Conservation (phyloP, 129 eudicot genomes). For the Artemisia argyi region DNA sequence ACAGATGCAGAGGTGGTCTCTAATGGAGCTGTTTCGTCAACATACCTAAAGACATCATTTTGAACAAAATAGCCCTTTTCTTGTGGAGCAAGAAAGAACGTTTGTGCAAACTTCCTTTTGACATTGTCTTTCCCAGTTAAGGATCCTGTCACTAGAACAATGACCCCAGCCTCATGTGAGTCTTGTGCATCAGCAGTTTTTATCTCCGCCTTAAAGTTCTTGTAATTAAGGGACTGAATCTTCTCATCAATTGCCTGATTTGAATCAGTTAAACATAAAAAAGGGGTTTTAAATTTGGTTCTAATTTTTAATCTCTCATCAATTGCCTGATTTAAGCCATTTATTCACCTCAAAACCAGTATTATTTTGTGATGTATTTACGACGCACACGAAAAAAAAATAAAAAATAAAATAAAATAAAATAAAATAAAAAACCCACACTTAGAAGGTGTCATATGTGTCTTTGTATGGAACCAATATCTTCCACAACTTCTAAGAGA, state of each 20-base stretch:
- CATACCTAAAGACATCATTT: conserved; percentile 75
- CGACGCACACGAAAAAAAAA: neutral
- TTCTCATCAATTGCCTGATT: conserved; percentile 67
- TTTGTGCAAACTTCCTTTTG: conserved; percentile 66
- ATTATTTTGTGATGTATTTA: neutral
- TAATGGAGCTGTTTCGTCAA: conserved; percentile 45
- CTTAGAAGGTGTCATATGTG: neutral
- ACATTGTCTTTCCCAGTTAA: conserved; percentile 76
- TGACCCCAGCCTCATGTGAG: conserved; percentile 64
- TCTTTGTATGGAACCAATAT: neutral
- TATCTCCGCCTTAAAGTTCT: conserved; percentile 80
- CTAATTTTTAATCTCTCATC: too few species aligned
- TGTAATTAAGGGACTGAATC: conserved; percentile 67
- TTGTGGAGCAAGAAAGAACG: conserved; percentile 90
- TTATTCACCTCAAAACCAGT: neutral
- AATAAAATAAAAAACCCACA: too few species aligned
- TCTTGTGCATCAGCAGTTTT: conserved; percentile 87
- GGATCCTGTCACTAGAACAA: conserved; percentile 80
- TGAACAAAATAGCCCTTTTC: conserved; percentile 78
- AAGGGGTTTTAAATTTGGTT: too few species aligned
- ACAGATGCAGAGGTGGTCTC: conserved; percentile 29
- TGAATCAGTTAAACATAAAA: neutral
- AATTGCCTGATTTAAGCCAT: too few species aligned
- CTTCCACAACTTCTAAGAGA: too few species aligned
- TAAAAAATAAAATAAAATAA: too few species aligned